Evolutionary conservation across 345 rosid species (phyloP), one percentile per base, ranked within the genome.

Genomic region (Citrus medica): DNA sequence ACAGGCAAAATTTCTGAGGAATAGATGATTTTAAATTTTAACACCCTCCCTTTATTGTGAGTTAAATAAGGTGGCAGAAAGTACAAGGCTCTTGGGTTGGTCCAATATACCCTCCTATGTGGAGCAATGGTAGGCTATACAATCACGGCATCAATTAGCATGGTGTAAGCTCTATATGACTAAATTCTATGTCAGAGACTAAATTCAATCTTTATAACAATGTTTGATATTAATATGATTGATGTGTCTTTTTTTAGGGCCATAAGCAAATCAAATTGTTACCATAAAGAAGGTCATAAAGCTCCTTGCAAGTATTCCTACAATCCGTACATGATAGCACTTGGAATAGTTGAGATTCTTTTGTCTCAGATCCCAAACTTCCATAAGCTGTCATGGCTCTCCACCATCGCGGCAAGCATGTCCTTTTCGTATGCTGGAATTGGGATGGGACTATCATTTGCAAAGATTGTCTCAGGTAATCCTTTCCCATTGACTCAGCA

Each of bases 241-340:
- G 12, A 25, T 19, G 17, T 19, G 4, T 74, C 0, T 2, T 65
- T 42, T 3, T 3, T 13, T 16, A 89, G 90, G 87, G 90, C 92
- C 19, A 75, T 87, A 12, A 76, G 76, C 68, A 88, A 84, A 82
- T 90, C 97, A 2, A 90, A 87, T 66, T 93, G 97, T 79, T 88
- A 89, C 73, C 92, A 91, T 71, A 60, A 38, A 37, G 81, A 82
- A n/a, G 90, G 89, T 12, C 88, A 84, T 21, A 72, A 60, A 3
- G 78, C 86, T 67, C 81, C 88, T 7, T 90, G 97, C 87, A 81
- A 81, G 12, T 83, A 86, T 79, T 80, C 85, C 72, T 87, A 83
- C 70, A 83, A 84, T 74, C 87, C 89, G 58, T 90, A 84, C 84
- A 88, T 91, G 95, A 71, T 91, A 53, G 89, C 84, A 12, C 83